Evolutionary conservation across 2,329 filamentous ascomycete genomes (phyloP).

Genomic region (Colletotrichum liaoningense): DNA sequence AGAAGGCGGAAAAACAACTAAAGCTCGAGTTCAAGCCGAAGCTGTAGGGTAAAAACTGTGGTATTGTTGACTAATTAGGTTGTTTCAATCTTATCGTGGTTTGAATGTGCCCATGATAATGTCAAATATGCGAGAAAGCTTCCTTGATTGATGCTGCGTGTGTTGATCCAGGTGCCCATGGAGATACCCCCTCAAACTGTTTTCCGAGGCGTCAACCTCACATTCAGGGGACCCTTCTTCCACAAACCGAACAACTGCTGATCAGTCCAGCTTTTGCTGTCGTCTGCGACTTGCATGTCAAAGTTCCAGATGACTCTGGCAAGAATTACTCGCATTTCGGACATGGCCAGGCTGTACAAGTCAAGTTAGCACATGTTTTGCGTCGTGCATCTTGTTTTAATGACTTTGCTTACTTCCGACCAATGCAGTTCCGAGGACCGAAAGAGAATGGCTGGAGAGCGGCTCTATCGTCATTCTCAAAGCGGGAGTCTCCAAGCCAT

Average conservation of each 20-base stretch:
- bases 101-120: neutral
- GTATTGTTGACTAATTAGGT: neutral
- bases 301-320: slow-evolving; percentile 59
- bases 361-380: neutral
- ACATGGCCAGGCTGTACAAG: slow-evolving; percentile 56
- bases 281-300: slow-evolving; percentile 52
- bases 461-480: slow-evolving; percentile 42
- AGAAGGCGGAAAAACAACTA: neutral
- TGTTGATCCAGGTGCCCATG: neutral
- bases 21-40: neutral
- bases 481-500: slow-evolving; percentile 44
- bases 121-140: neutral
- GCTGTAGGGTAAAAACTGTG: neutral
- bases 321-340: slow-evolving; percentile 61
- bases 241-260: slow-evolving; percentile 16
- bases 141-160: slow-evolving; percentile 39
- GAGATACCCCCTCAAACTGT: slow-evolving; percentile 35
- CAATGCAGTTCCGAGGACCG: slow-evolving; percentile 62
- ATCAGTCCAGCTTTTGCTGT: slow-evolving; percentile 50
- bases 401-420: slow-evolving; percentile 52
- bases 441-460: slow-evolving; percentile 60
- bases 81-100: neutral
- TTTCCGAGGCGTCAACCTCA: slow-evolving; percentile 16
- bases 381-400: neutral
- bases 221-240: slow-evolving; percentile 30